Evolutionary conservation across 305 asterid species (phyloP), one percentile per base, ranked within the genome.

Genomic region (Solanum hybrid): DNA sequence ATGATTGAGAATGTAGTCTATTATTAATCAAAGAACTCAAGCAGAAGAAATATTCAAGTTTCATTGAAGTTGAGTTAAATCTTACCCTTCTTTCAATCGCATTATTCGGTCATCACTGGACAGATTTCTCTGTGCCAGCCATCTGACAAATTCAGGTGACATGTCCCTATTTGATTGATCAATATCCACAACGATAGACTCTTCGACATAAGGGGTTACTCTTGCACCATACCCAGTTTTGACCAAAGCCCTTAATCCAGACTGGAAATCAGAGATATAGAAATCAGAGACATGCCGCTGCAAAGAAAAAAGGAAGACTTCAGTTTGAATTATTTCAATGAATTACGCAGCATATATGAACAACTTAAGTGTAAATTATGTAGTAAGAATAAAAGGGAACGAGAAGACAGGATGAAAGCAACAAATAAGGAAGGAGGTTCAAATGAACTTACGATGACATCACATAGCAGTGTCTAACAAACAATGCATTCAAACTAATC

Each of bases 171-270:
- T 95, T 4, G 93, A 86, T 10, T 95, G 95, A 89, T 93, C 88
- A 86, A 93, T 92, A 88, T 95, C 98, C 38, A 96, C 91, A 13
- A 94, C 95, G 5, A 93, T 94, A 10, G 95, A 92, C 90, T 95
- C 96, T 14, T 95, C 96, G 22, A 96, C 97, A 27, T 95, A 93
- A 4, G 98, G 97, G 31, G 98, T 94, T 72, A 95, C 98, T 89
- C 95, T 90, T 56, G 98, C 96, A 84, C 97, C 96, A 89, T 92
- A 94, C 14, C 98, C 98, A 66, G 98, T 92, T 94, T 94, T 96
- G 5, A 96, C 98, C 93, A 96, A 92, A n/a, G 98, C 98, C 90
- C 98, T 92, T 91, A 96, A 88, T 73, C 98, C 98, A 42, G 98
- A 95, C 89, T 96, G 98, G 93, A 93, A 95, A 89, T 96, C 98